Conservation (phyloP, 805 yeast genomes). For the Hanseniaspora hatyaiensis region DNA sequence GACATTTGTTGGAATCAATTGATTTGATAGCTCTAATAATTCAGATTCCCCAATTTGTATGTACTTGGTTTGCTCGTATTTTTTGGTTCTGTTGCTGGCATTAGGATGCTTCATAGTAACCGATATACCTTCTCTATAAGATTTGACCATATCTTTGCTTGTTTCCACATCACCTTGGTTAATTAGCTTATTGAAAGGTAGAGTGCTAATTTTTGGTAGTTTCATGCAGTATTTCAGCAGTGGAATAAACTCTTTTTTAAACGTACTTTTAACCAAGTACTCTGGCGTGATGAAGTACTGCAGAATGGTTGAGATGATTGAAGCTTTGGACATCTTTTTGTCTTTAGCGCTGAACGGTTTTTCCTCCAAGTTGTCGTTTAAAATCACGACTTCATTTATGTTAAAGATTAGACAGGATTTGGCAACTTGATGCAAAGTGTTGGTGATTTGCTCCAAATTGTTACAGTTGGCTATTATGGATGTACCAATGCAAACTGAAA, state of each 20-base stretch:
- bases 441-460: slow-evolving; percentile 62
- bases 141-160: slow-evolving; percentile 26
- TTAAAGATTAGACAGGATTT: slow-evolving; percentile 57
- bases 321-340: slow-evolving; percentile 29
- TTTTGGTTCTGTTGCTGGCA: slow-evolving; percentile 28
- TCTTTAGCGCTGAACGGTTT: slow-evolving; percentile 7
- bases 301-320: slow-evolving; percentile 54
- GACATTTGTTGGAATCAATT: slow-evolving; percentile 62
- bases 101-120: slow-evolving; percentile 33
- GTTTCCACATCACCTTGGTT: slow-evolving; percentile 28
- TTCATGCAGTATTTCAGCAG: slow-evolving; percentile 53
- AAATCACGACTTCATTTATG: slow-evolving; percentile 62
- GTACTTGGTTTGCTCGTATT: slow-evolving; percentile 51
- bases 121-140: slow-evolving; percentile 49
- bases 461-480: slow-evolving; percentile 49
- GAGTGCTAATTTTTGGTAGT: slow-evolving; percentile 57
- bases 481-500: slow-evolving; percentile 65
- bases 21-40: slow-evolving; percentile 45
- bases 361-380: slow-evolving; percentile 33
- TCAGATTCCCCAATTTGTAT: slow-evolving; percentile 62
- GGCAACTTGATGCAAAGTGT: slow-evolving; percentile 66
- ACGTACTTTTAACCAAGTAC: slow-evolving; percentile 55
- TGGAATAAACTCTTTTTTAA: slow-evolving; percentile 36
- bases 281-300: slow-evolving; percentile 81
- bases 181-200: slow-evolving; percentile 55